Percentiles rank a stretch among this genome's conserved stretches.
Conservation (phyloP, 208 protist species). For the Leishmania arabica region DNA sequence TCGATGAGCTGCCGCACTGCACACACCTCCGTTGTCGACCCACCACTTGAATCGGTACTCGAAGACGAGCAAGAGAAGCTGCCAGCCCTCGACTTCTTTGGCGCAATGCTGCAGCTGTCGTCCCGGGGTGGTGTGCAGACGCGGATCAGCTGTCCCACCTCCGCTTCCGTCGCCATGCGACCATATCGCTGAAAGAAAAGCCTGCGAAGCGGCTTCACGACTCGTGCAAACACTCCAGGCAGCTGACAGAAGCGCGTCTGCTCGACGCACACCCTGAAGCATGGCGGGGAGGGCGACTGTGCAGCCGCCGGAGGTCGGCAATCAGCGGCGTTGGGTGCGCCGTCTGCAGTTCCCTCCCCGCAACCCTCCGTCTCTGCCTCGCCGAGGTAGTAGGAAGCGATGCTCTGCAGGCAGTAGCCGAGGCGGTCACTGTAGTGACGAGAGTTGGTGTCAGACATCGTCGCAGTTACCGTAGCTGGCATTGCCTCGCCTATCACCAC, state of each 20-base stretch:
- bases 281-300: not conserved
- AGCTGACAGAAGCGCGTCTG: slow-evolving; percentile 28
- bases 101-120: not conserved
- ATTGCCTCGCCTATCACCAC: not conserved
- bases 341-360: not conserved
- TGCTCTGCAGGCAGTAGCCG: slow-evolving; percentile 31
- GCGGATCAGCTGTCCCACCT: slow-evolving; percentile 47
- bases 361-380: not conserved
- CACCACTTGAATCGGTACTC: not conserved
- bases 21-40: not conserved
- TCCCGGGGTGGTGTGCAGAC: not conserved
- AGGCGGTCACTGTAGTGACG: slow-evolving; percentile 44
- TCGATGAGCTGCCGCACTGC: slow-evolving; percentile 9
- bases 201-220: slow-evolving; percentile 58
- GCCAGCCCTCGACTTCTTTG: not conserved
- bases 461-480: not conserved
- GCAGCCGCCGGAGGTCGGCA: not conserved
- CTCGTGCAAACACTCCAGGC: slow-evolving; percentile 44
- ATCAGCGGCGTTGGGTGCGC: not conserved
- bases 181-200: slow-evolving; percentile 47
- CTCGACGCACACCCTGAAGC: slow-evolving; percentile 4
- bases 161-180: slow-evolving; percentile 55
- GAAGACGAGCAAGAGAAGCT: not conserved
- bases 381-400: slow-evolving; percentile 38
- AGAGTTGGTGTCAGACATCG: not conserved